Base-by-base conservation (phyloP, 345 rosid genomes). In the Hibiscus mutabilis region DNA sequence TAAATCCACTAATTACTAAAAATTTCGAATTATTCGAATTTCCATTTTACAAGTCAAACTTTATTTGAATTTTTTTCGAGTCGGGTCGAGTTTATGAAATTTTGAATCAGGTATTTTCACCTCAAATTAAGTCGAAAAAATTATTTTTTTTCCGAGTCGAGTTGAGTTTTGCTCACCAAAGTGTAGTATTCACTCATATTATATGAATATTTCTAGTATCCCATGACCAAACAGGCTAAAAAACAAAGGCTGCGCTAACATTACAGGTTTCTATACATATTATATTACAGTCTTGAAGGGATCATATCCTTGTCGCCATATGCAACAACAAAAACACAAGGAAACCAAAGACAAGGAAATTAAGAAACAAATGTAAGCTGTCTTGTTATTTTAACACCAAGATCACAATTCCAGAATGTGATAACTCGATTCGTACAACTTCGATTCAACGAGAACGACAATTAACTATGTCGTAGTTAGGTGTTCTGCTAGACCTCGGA, bases 401-500 rank as follows among this genome's bases (percentile, higher is more conserved):
- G 47, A 9, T n/a, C 68, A 19, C 11, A 64, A 21, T 21, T 31
- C 31, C 37, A 46, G 22, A 24, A 22, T 15, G 33, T 46, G 55
- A 44, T 44, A 24, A 66, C 16, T 66, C 3, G 31, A 46, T 24
- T 29, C 0, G 21, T 15, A 3, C 8, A 0, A 25, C 14, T 60
- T 24, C 1, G 3, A 53, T 57, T 76, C 75, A 78, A 22, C 67
- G 79, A 21, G 81, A 49, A 7, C 68, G 79, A 24, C 78, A 78
- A 61, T 27, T 75, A 5, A 85, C 73, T 15, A 82, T 61, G 70
- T 61, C 75, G 55, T 79, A 83, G 21, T 18, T 69, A 5, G 86
- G 58, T 18, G 83, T 44, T 70, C 85, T 16, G 31, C 63, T 77
- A 25, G 95, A 71, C 70, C 87, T 79, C 1, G 93, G 95, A 52